Conservation (phyloP, 768 basidiomycete genomes). For the Tricholoma matsutake region DNA sequence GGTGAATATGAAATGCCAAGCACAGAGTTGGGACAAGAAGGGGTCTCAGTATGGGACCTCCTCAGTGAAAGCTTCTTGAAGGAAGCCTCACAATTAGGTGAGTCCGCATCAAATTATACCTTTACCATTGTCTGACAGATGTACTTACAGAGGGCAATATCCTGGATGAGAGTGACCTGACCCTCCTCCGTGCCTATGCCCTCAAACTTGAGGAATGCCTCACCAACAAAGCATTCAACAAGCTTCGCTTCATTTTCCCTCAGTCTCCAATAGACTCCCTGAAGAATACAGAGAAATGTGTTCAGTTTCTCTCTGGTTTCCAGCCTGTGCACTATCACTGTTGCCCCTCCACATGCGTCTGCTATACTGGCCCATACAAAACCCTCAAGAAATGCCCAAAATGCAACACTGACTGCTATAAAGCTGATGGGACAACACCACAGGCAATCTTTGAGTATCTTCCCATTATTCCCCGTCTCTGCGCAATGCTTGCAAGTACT, state of each 20-base stretch:
- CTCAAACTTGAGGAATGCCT: constrained; percentile 25
- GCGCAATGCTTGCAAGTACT: too few relatives aligned
- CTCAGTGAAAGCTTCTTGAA: constrained; percentile 1
- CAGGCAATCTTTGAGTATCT: too few relatives aligned
- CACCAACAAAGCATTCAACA: constrained; percentile 22
- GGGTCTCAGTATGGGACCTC: constrained; percentile 1
- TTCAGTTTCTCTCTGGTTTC: too few relatives aligned
- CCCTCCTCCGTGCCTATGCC: too few relatives aligned
- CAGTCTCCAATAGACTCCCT: constrained; percentile 9
- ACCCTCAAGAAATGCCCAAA: too few relatives aligned
- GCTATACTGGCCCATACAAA: constrained; percentile 10
- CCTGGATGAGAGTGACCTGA: too few relatives aligned
- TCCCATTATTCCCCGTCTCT: too few relatives aligned
- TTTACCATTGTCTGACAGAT: too few relatives aligned
- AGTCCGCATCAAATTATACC: neutral
- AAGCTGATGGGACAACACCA: too few relatives aligned
- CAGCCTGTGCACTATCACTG: constrained; percentile 31
- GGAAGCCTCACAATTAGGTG: constrained; percentile 2
- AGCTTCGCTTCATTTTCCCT: constrained; percentile 23
- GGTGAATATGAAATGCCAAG: neutral
- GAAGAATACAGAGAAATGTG: constrained; percentile 11
- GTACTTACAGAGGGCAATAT: too few relatives aligned
- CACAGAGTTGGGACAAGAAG: neutral
- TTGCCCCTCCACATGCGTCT: constrained; percentile 38
- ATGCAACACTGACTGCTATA: too few relatives aligned